Evolutionary conservation across 2,329 filamentous ascomycete species (phyloP).

Genomic region (Mycosphaerella arachidis): DNA sequence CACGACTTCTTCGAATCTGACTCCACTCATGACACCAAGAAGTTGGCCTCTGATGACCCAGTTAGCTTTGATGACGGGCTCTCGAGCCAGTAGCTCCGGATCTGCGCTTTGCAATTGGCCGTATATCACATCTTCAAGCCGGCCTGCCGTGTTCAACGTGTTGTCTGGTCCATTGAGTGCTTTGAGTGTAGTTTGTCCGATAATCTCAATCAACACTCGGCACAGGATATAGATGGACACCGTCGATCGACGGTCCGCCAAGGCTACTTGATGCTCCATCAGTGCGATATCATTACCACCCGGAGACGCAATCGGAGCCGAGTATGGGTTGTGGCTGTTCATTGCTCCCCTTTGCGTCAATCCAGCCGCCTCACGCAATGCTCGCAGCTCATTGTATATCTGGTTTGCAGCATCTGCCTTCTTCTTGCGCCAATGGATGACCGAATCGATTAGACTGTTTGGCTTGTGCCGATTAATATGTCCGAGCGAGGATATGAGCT

Average conservation of each 20-base stretch:
- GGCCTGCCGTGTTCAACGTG: conserved; percentile 86
- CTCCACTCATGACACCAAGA: conserved; percentile 91
- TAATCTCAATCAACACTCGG: conserved; percentile 87
- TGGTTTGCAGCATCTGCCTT: conserved; percentile 77
- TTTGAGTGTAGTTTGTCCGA: conserved; percentile 78
- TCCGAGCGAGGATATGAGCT: conserved; percentile 85
- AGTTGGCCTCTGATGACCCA: conserved; percentile 93
- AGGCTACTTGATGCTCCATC: conserved; percentile 28
- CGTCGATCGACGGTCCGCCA: conserved; percentile 74
- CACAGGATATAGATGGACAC: conserved; percentile 96
- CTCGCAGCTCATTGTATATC: conserved; percentile 30
- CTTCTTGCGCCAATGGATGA: conserved; percentile 96
- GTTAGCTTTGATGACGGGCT: conserved; percentile 82
- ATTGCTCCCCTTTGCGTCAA: conserved; percentile 22
- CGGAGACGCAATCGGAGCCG: conserved; percentile 20
- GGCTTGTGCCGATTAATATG: conserved; percentile 93
- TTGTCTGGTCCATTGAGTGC: conserved; percentile 52
- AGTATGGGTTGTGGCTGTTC: conserved; percentile 12
- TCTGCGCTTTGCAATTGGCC: conserved; percentile 89
- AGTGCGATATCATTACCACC: conserved; percentile 23
- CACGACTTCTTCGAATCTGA: conserved; percentile 81
- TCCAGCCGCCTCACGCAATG: conserved; percentile 20
- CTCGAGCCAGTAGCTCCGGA: conserved; percentile 70
- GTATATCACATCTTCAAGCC: conserved; percentile 92
- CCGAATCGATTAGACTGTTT: conserved; percentile 89